Base-by-base conservation (phyloP, 192 early-diverging fungal genomes). In the Allomyces javanicus region DNA sequence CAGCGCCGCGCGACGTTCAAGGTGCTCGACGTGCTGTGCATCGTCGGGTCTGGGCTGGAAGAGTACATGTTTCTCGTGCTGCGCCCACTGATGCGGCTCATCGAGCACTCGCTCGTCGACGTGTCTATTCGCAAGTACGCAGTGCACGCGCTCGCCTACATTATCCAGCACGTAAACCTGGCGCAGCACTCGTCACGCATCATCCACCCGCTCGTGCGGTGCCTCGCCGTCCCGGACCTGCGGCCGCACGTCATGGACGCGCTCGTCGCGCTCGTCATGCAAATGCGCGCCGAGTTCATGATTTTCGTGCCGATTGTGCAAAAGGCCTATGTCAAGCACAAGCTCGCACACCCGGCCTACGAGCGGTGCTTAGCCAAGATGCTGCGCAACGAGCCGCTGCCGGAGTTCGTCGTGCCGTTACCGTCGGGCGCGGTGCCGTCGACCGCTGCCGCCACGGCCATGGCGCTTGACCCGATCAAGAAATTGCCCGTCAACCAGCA, bases 41-140 rank as follows among this genome's bases (percentile, higher is more conserved):
- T 86, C 9, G 87, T 96, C 76, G 89, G 90, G 3, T 76, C 86
- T 3, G 92, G 90, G 67, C 81, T 95, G 58, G 93, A 97, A 67
- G 92, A 89, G 66, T 95, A 94, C 68, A 78, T 97, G 74, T 87
- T 91, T 72, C 76, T 97, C 22, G 83, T 97, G 21, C 85, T 95
- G 65, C 93, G 91, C 9, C 82, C 83, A 1, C 76, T 97, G 14
- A 85, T 95, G 24, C 75, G 79, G 64, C 77, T 89, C 10, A 85
- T 95, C 70, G 91, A 97, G 65, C 80, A 78, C 45, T 72, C 79
- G 1, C 86, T 84, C 58, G 78, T 80, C 4, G 86, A 88, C 0
- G 64, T 78, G 14, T 68, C 70, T 27, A 67, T 94, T 22, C 74
- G 87, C 21, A 79, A 79, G 62, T 71, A 78, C 27, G 81, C 89